Percentiles rank a stretch among this genome's conserved stretches.
Conservation (phyloP, 2,329 filamentous ascomycete species). For the Coccinonectria pachysandricola region DNA sequence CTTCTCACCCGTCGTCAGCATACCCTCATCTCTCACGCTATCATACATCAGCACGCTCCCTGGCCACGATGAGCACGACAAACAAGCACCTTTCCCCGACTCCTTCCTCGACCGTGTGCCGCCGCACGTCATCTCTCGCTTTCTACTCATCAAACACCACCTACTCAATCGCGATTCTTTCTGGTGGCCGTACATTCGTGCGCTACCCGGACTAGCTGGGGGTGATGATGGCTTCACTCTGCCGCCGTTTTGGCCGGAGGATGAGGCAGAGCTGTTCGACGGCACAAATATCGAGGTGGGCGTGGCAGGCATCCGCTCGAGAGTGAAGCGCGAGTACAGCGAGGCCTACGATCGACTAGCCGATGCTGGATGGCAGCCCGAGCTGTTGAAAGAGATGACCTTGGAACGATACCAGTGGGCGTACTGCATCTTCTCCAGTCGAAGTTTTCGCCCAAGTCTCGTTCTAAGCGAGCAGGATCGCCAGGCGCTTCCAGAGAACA, state of each 20-base stretch:
- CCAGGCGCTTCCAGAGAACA: slow-evolving; percentile 19
- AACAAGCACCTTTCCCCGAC: slow-evolving; percentile 31
- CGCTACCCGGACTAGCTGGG: slow-evolving; percentile 53
- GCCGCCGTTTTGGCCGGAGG: slow-evolving; percentile 53
- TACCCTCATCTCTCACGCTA: slow-evolving; percentile 42
- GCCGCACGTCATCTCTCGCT: slow-evolving; percentile 52
- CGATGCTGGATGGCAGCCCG: slow-evolving; percentile 12
- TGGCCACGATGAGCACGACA: slow-evolving; percentile 3
- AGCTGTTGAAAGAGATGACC: slow-evolving; percentile 28
- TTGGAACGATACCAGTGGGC: slow-evolving; percentile 52
- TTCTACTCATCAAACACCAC: slow-evolving; percentile 61
- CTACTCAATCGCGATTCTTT: slow-evolving; percentile 46
- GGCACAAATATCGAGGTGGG: slow-evolving; percentile 44
- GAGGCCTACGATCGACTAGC: slow-evolving; percentile 29
- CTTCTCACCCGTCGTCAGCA: slow-evolving; percentile 37
- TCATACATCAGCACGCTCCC: slow-evolving; percentile 48
- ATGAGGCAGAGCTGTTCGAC: slow-evolving; percentile 46
- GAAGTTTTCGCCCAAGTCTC: slow-evolving; percentile 54
- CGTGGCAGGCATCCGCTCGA: slow-evolving; percentile 35
- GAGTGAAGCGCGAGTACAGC: slow-evolving; percentile 36
- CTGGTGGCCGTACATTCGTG: slow-evolving; percentile 59
- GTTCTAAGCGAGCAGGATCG: slow-evolving; percentile 32
- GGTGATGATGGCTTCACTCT: slow-evolving; percentile 40
- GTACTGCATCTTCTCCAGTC: slow-evolving; percentile 53
- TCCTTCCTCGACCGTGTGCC: slow-evolving; percentile 39